Conservation (phyloP, 73 alveolate genomes). For the Blepharisma stoltei region DNA sequence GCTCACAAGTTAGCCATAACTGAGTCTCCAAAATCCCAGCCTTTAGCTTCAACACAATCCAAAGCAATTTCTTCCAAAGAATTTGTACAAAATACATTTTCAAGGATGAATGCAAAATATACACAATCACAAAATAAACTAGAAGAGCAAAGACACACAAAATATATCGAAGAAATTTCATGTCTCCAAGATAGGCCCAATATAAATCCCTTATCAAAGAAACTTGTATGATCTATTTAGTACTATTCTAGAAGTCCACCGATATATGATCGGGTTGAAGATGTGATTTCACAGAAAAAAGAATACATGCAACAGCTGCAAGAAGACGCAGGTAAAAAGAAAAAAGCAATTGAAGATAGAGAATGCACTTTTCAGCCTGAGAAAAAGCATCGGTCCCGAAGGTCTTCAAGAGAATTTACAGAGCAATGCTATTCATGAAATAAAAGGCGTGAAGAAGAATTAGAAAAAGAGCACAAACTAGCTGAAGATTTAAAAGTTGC, state of each 20-base stretch:
- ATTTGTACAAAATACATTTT: not conserved
- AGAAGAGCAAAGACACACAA: not conserved
- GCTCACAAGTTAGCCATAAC: too few relatives aligned
- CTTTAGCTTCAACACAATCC: not conserved
- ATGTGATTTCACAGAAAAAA: not conserved
- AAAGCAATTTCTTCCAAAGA: not conserved
- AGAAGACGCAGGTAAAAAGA: not conserved
- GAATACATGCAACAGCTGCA: not conserved
- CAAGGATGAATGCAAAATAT: conserved; percentile 12
- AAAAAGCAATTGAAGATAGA: not conserved
- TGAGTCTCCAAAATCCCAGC: too few relatives aligned
- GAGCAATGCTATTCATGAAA: not conserved
- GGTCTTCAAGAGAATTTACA: not conserved
- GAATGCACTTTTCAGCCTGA: conserved; percentile 22
- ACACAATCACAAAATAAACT: not conserved
- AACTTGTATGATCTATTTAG: not conserved
- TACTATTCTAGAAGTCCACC: not conserved
- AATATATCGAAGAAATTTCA: not conserved
- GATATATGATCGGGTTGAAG: not conserved
- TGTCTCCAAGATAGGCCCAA: not conserved
- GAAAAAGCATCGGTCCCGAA: not conserved
- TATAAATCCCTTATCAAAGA: not conserved
- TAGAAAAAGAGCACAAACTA: not conserved
- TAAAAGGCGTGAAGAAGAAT: not conserved
- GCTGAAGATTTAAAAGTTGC: not conserved